A percentile compares a stretch with the other conserved stretches of the same genome.
These are phyloP conservation scores for Flaveria sonorensis DNA, from an alignment of 129 eudicot species.

Conservation along the genomic window DNA sequence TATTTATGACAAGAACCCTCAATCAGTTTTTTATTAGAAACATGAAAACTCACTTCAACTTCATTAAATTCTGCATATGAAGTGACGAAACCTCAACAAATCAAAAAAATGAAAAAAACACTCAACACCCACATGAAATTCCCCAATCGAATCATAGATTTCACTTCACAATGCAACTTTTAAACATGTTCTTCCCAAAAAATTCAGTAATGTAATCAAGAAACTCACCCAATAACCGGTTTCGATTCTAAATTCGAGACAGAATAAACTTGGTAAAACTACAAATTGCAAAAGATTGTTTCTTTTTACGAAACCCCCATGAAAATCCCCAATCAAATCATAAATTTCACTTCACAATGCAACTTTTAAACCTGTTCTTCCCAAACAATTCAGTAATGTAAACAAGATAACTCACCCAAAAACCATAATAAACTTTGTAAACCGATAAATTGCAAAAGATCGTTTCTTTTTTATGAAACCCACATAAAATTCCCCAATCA, in stretches of 20 bases:
- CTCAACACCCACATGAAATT: neutral
- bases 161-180: too few relatives aligned
- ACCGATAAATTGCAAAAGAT: neutral
- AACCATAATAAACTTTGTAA: neutral
- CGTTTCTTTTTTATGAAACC: neutral
- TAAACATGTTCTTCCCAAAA: too few relatives aligned
- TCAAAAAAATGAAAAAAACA: neutral
- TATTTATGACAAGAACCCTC: neutral
- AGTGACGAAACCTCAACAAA: neutral
- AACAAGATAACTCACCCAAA: neutral
- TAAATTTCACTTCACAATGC: neutral
- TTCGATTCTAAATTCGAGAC: too few relatives aligned
- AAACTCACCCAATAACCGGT: too few relatives aligned
- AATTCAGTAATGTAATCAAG: too few relatives aligned
- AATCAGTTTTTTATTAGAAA: neutral
- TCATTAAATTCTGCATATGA: neutral
- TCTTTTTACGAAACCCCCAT: conserved; percentile 6
- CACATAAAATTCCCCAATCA: neutral
- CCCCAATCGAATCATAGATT: too few relatives aligned
- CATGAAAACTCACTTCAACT: neutral
- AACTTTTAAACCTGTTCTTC: too few relatives aligned
- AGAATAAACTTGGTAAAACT: too few relatives aligned
- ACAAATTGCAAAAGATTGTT: neutral
- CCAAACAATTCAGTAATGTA: neutral
- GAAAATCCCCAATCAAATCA: neutral